These are phyloP conservation scores for Stachybotrys echinatus DNA, from an alignment of 2,329 filamentous ascomycete genomes.

Conservation along the genomic window DNA sequence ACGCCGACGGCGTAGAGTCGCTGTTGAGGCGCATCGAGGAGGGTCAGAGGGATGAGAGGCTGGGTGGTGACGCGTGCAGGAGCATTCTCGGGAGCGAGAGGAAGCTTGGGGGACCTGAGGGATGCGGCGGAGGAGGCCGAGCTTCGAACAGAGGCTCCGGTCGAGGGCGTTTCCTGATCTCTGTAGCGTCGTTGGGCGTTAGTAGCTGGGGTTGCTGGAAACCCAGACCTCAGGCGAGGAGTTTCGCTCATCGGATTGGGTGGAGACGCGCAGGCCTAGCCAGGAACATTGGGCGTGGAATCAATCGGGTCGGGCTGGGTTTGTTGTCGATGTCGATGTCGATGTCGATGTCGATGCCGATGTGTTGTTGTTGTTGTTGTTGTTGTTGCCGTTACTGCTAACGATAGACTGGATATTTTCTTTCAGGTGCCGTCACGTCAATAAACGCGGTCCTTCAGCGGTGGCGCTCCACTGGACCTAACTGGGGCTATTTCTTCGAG, in stretches of 20 bases:
- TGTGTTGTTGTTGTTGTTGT: background rate
- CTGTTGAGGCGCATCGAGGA: constrained; percentile 88
- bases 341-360: background rate
- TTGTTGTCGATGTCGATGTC: background rate
- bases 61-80: constrained; percentile 21
- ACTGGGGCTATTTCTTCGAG: constrained; percentile 18
- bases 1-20: constrained; percentile 80
- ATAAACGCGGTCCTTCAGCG: background rate
- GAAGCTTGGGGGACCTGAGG: constrained; percentile 29
- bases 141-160: constrained; percentile 22
- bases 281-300: background rate
- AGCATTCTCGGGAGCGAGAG: constrained; percentile 40
- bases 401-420: background rate
- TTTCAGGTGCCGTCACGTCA: constrained; percentile 28
- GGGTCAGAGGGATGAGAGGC: constrained; percentile 73
- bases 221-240: constrained; percentile 77
- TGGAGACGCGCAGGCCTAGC: constrained; percentile 7
- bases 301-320: background rate
- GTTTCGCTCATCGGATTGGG: constrained; percentile 76
- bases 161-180: constrained; percentile 24
- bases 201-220: constrained; percentile 66
- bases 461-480: constrained; percentile 15
- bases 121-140: constrained; percentile 21
- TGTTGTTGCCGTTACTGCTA: background rate
- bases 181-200: constrained; percentile 27